Base-by-base conservation (phyloP, 257 asterid genomes). In the Cruciata laevipes region DNA sequence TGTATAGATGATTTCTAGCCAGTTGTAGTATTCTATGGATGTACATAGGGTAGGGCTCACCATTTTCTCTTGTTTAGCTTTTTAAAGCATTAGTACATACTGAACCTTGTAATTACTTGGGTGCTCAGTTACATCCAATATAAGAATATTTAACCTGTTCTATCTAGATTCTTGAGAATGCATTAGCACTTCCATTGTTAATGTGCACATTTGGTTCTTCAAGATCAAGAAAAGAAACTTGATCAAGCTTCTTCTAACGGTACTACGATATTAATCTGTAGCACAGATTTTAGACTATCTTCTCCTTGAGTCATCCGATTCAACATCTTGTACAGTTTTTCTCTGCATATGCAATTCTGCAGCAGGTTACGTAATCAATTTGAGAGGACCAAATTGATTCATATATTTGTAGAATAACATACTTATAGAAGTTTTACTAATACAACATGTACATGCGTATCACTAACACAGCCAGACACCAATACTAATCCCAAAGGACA, bases 1-100 rank as follows among this genome's bases (percentile, higher is more conserved):
- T 77, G 86, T 83, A 83, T 77, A 82, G 85, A 78, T 73, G 61
- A 70, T 75, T 72, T 53, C 27, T 73, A 76, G 66, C 69, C 71
- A 56, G 70, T 58, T 65, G 49, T 71, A 18, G 55, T 65, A 23
- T 72, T 52, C 24, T 70, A 20, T 74, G 72, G 81, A 58, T 86
- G 86, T 83, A 83, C 62, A 83, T 72, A 74, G 75, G 55, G 55
- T 47, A 47, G 55, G 55, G 20, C 16, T 47, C 69, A 61, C 20
- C 20, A 27, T 63, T 14, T n/a, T 73, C 35, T 37, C 44, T 11
- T 14, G 32, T 61, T 60, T 30, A 44, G 23, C 49, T 27, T 9
- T 33, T 51, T 51, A 60, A 25, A 40, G 47, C 61, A 37, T 24
- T 64, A 8, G 38, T 17, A 53, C 3, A 40, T 11, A 21, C 71